phyloP scores from a whole-genome alignment of 192 early-diverging fungal species.

The Thamnidium elegans region DNA sequence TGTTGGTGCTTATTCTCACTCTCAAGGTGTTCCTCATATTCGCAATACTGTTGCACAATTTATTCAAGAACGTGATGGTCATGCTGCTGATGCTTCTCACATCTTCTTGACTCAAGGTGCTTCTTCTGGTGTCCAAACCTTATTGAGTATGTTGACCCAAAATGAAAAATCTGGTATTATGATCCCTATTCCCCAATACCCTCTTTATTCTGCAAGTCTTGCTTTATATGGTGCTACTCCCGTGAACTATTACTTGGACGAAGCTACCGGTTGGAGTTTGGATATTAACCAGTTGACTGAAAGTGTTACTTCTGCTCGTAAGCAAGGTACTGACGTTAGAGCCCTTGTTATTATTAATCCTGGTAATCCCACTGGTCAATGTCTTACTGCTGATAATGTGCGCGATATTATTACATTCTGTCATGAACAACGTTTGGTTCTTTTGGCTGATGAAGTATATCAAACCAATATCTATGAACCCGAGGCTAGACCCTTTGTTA shows the following conservation, averaged over 20 bases:
- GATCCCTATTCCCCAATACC: constrained; percentile 99
- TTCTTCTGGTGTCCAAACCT: constrained; percentile 86
- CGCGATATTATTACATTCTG: constrained; percentile 85
- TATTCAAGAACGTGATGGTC: constrained; percentile 80
- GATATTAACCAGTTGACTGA: constrained; percentile 61
- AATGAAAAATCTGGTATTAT: constrained; percentile 84
- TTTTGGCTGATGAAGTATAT: constrained; percentile 97
- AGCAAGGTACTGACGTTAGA: constrained; percentile 78
- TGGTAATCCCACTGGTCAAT: constrained; percentile 97
- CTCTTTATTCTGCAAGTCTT: constrained; percentile 92
- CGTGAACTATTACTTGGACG: constrained; percentile 93
- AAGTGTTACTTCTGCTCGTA: constrained; percentile 57
- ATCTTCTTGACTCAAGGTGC: constrained; percentile 95
- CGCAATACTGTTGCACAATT: constrained; percentile 85
- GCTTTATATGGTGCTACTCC: constrained; percentile 75
- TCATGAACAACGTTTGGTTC: constrained; percentile 70
- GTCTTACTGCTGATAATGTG: constrained; percentile 75
- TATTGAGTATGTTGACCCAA: constrained; percentile 80
- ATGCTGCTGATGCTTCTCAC: constrained; percentile 70
- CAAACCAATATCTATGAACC: constrained; percentile 91
- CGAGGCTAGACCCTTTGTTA: constrained; percentile 78
- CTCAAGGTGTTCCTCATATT: constrained; percentile 82
- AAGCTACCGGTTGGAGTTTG: constrained; percentile 79
- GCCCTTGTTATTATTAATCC: constrained; percentile 97
- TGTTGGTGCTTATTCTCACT: constrained; percentile 91